A percentile compares a stretch with the other conserved stretches of the same genome.
Evolutionary conservation across 2,329 filamentous ascomycete genomes (phyloP).

Genomic region (Penicillium rolfsii): DNA sequence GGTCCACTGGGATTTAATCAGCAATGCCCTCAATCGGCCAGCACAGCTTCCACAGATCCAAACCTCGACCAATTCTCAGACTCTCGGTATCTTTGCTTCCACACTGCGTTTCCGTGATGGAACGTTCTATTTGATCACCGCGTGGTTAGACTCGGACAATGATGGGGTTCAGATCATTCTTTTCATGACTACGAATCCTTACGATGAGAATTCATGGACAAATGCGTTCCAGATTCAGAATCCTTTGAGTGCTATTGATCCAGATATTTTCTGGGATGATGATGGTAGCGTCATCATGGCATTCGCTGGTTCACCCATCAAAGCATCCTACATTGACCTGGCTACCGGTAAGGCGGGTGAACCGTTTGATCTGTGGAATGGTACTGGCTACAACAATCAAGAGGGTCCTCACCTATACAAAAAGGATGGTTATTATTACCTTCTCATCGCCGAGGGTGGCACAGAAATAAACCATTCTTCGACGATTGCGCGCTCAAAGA

Average conservation of each 20-base stretch:
- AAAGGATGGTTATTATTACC: conserved; percentile 34
- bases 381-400: conserved; percentile 46
- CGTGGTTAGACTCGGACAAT: conserved; percentile 13
- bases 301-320: conserved; percentile 37
- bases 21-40: conserved; percentile 31
- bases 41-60: conserved; percentile 44
- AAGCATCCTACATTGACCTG: conserved; percentile 8
- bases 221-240: neutral
- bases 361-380: conserved; percentile 46
- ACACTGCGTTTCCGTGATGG: conserved; percentile 46
- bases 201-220: conserved; percentile 19
- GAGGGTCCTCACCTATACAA: conserved; percentile 35
- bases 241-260: conserved; percentile 22
- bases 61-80: conserved; percentile 15
- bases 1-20: conserved; percentile 23
- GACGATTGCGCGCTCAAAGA: conserved; percentile 32
- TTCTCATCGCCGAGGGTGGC: conserved; percentile 26
- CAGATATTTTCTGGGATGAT: conserved; percentile 31
- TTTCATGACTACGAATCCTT: conserved; percentile 23
- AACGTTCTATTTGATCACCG: conserved; percentile 39
- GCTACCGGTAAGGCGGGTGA: neutral
- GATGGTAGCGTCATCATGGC: conserved; percentile 12
- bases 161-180: conserved; percentile 37
- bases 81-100: conserved; percentile 48
- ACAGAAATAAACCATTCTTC: conserved; percentile 7